Evolutionary conservation across 202 grass and related monocot species (phyloP), one percentile per base, ranked within the genome.

Genomic region (Brachypodium distachyon): DNA sequence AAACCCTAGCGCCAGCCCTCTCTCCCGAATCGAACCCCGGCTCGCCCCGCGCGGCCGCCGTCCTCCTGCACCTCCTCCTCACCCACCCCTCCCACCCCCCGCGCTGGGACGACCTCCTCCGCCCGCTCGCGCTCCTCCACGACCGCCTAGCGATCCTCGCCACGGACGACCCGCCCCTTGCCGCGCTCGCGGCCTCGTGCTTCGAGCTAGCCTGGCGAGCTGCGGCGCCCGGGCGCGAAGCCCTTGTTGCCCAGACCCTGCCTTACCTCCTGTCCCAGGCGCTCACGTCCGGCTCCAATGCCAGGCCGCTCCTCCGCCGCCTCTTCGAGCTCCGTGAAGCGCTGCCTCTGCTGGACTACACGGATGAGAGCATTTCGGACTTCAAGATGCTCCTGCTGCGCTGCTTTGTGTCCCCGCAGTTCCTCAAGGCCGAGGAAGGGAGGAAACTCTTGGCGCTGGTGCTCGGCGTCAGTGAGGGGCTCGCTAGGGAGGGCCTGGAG

Each of bases 171-270:
- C 70, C 81, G 40, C 67, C 69, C 38, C 77, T 95, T 17, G 88
- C 93, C 5, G 86, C 80, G 26, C 91, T 90, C 40, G 87, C 93
- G 19, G 84, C 87, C 4, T 9, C 66, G 59, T 72, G 93, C 79
- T 94, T 93, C 77, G 95, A 94, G 79, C 77, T 85, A 29, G 93
- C 87, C 63, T 98, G 91, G 91, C 85, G 87, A 73, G 85, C 72
- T 25, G 77, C 64, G 41, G 78, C 87, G 9, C 89, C 86, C 0
- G 89, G 85, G 1, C 79, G 89, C 64, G 95, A 98, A 3, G 82
- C 86, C 47, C 75, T 98, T 56, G 59, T 98, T 4, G 84, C 89
- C 10, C 95, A 98, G 75, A 94, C 95, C 34, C 70, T 94, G 19
- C 95, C 95, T 10, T 98, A 86, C 83, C 90, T 98, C 37, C 71